phyloP scores from a whole-genome alignment of 805 yeast genomes.

The Cyberlindnera maritima region DNA sequence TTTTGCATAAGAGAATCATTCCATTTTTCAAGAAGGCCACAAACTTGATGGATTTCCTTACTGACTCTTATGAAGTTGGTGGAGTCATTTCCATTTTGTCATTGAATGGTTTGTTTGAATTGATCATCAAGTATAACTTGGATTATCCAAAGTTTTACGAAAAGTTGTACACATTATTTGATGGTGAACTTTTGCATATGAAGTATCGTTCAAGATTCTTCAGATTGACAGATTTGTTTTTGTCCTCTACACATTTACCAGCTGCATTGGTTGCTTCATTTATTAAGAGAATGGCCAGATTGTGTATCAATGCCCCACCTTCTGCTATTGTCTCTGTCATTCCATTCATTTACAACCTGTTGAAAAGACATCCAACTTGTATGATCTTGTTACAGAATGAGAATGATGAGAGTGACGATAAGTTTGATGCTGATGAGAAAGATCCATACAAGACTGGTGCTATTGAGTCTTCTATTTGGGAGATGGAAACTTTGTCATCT shows the following conservation, averaged over 20 bases:
- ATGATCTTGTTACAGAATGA: constrained; percentile 76
- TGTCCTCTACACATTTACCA: constrained; percentile 85
- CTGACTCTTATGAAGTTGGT: constrained; percentile 72
- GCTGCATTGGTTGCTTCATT: constrained; percentile 84
- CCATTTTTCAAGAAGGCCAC: constrained; percentile 81
- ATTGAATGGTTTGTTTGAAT: constrained; percentile 80
- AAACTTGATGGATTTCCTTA: constrained; percentile 86
- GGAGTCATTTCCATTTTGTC: constrained; percentile 72
- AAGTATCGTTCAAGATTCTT: constrained; percentile 84
- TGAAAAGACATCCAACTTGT: constrained; percentile 92
- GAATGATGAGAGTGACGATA: constrained; percentile 44
- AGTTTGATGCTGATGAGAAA: constrained; percentile 57
- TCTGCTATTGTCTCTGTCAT: constrained; percentile 82
- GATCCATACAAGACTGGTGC: constrained; percentile 84
- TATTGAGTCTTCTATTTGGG: constrained; percentile 88
- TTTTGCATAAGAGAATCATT: constrained; percentile 80
- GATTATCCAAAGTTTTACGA: constrained; percentile 90
- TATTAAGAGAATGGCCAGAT: constrained; percentile 75
- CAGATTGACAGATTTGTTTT: constrained; percentile 80
- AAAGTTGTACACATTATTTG: constrained; percentile 78
- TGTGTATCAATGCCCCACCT: constrained; percentile 77
- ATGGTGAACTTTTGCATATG: constrained; percentile 71
- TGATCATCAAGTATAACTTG: constrained; percentile 77
- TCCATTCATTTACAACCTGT: constrained; percentile 87
- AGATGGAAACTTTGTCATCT: constrained; percentile 67